These are phyloP conservation scores for Rubroshorea leprosula DNA, from an alignment of 345 rosid genomes.

Conservation along the genomic window DNA sequence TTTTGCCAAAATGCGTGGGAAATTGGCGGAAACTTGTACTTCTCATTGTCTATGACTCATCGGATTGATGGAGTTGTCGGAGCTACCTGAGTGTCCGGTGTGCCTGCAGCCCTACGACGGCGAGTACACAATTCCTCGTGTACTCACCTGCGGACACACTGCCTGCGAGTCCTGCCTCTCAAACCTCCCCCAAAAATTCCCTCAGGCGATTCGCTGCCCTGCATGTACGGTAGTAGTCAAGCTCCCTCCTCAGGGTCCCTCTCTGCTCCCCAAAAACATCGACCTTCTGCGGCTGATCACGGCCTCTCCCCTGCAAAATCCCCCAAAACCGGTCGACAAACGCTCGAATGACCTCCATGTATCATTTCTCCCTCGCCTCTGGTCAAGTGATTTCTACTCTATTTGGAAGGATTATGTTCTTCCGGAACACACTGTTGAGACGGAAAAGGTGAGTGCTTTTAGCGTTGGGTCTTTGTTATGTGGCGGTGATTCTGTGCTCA, in stretches of 20 bases:
- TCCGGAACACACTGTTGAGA: constrained; percentile 34
- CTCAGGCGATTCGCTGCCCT: constrained; percentile 73
- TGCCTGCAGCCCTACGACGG: constrained; percentile 69
- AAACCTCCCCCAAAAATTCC: constrained; percentile 53
- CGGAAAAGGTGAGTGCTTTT: constrained; percentile 42
- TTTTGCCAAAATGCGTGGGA: neutral
- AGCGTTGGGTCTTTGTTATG: constrained; percentile 33
- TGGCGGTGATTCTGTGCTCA: constrained; percentile 29
- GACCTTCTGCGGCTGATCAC: constrained; percentile 59
- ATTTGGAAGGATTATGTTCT: constrained; percentile 62
- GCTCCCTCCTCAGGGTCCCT: constrained; percentile 63
- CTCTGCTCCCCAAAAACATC: constrained; percentile 76
- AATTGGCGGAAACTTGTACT: neutral
- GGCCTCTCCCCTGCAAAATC: constrained; percentile 2
- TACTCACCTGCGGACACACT: constrained; percentile 78
- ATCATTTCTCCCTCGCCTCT: constrained; percentile 40
- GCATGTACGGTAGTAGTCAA: constrained; percentile 84
- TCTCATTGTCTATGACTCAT: neutral
- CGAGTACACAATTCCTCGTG: constrained; percentile 58
- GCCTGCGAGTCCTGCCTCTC: constrained; percentile 71
- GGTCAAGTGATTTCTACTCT: constrained; percentile 64
- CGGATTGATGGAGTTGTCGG: constrained; percentile 28
- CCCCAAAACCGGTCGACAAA: constrained; percentile 15
- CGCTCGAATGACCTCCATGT: constrained; percentile 7
- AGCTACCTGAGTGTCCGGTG: constrained; percentile 84